Evolutionary conservation across 306 rosid species (phyloP).

Genomic region (Pterocarpus macrocarpus): DNA sequence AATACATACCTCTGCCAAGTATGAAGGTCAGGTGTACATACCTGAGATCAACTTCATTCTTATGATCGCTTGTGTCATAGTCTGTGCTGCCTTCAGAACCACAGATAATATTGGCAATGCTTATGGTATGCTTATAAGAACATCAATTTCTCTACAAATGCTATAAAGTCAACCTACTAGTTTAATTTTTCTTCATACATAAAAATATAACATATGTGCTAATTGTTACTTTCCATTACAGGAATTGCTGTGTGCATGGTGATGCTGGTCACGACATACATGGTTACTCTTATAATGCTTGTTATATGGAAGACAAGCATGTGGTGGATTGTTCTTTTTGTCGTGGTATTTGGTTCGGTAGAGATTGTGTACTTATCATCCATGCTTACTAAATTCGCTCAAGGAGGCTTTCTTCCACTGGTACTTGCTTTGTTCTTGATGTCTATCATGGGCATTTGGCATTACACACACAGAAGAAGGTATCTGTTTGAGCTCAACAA

Average conservation of each 20-base stretch:
- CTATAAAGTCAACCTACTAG: neutral
- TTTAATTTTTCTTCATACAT: neutral
- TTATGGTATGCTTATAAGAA: conserved; percentile 51
- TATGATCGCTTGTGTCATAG: conserved; percentile 63
- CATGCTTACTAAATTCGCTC: conserved; percentile 56
- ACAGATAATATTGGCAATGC: conserved; percentile 67
- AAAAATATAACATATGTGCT: neutral
- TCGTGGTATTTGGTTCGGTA: conserved; percentile 44
- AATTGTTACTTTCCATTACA: conserved; percentile 6
- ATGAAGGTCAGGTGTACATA: conserved; percentile 76
- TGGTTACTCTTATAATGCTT: conserved; percentile 62
- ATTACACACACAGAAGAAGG: conserved; percentile 57
- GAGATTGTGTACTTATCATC: conserved; percentile 58
- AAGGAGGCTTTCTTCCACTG: conserved; percentile 71
- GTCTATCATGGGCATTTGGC: conserved; percentile 68
- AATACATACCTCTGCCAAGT: conserved; percentile 62
- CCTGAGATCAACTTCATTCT: conserved; percentile 69
- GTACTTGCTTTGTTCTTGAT: conserved; percentile 52
- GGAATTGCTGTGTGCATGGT: conserved; percentile 67
- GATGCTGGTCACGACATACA: conserved; percentile 62
- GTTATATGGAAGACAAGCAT: conserved; percentile 71
- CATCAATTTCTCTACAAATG: neutral
- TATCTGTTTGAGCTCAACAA: conserved; percentile 65
- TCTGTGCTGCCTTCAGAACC: conserved; percentile 55
- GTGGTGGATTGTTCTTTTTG: conserved; percentile 56